A percentile compares a stretch with the other conserved stretches of the same genome.
Evolutionary conservation across 225 moss, liverwort and hornwort species (phyloP).

Genomic region (Physcomitrellopsis africana): DNA sequence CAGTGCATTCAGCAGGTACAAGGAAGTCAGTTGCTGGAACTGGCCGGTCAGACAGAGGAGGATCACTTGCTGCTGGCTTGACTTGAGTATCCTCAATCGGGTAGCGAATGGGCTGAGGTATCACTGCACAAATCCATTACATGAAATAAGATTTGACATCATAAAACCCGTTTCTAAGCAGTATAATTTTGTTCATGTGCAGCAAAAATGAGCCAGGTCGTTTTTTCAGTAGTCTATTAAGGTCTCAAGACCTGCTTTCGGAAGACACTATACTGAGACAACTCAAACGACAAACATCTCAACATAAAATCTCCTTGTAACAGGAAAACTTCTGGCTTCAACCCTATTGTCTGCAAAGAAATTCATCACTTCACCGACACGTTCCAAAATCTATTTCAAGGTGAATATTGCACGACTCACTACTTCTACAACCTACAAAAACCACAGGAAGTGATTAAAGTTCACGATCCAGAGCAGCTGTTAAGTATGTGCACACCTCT

Average conservation of each 20-base stretch:
- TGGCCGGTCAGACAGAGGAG: constrained; percentile 74
- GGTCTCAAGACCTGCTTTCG: constrained; percentile 2
- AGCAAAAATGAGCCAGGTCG: constrained; percentile 3
- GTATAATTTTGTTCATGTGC: neutral
- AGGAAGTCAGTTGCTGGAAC: constrained; percentile 87
- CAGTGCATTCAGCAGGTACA: constrained; percentile 82
- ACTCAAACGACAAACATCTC: neutral
- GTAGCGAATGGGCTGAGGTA: constrained; percentile 73
- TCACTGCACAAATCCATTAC: constrained; percentile 40
- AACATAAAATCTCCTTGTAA: constrained; percentile 2
- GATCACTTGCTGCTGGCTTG: constrained; percentile 73
- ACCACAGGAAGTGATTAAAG: neutral
- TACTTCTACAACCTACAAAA: neutral
- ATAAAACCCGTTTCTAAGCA: neutral
- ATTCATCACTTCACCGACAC: constrained; percentile 18
- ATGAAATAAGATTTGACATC: neutral
- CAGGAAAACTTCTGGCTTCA: constrained; percentile 8
- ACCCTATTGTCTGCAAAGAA: constrained; percentile 12
- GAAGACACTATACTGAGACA: neutral
- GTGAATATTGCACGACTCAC: no score
- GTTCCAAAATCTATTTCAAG: neutral
- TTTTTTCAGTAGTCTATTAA: neutral
- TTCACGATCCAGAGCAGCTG: neutral
- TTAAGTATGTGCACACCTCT: constrained; percentile 37
- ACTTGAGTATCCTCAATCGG: constrained; percentile 90